These are phyloP conservation scores for Nemania abortiva DNA, from an alignment of 2,329 filamentous ascomycete genomes.

Conservation along the genomic window DNA sequence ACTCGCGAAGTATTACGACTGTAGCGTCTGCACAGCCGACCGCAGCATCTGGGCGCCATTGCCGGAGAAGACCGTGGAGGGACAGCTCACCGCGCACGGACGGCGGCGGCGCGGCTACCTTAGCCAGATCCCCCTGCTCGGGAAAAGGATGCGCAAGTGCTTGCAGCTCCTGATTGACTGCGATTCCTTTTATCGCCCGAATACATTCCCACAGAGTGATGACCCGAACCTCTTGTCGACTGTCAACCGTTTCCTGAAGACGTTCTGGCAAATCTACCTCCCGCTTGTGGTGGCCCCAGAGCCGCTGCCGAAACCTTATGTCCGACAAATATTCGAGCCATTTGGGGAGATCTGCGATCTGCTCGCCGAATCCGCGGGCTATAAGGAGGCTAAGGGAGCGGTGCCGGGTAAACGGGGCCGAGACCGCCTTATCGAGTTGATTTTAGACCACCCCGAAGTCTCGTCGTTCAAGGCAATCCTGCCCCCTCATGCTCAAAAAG, in stretches of 20 bases:
- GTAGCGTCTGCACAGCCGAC: constrained; percentile 11
- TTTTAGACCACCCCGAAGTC: constrained; percentile 22
- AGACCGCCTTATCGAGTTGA: constrained; percentile 27
- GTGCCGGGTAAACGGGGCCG: constrained; percentile 26
- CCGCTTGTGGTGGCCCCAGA: constrained; percentile 1
- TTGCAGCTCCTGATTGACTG: constrained; percentile 28
- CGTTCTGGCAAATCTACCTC: constrained; percentile 32
- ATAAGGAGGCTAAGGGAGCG: too few relatives aligned
- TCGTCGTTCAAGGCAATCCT: constrained; percentile 27
- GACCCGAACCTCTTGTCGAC: constrained; percentile 21
- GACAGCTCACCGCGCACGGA: constrained; percentile 8
- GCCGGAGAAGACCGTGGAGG: constrained; percentile 26
- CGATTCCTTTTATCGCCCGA: neutral
- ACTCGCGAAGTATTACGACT: neutral
- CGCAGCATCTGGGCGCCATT: constrained; percentile 30
- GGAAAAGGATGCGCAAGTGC: constrained; percentile 19
- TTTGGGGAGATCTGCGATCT: constrained; percentile 35
- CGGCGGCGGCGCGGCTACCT: constrained; percentile 12
- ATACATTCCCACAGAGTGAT: neutral
- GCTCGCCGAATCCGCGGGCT: constrained; percentile 13
- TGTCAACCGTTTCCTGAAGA: constrained; percentile 25
- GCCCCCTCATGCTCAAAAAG: constrained; percentile 25
- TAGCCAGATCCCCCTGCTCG: constrained; percentile 18
- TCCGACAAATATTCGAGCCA: neutral
- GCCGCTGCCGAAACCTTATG: neutral